Evolutionary conservation across 1,284 basidiomycete species (phyloP).

Genomic region (Entoloma clypeatum): DNA sequence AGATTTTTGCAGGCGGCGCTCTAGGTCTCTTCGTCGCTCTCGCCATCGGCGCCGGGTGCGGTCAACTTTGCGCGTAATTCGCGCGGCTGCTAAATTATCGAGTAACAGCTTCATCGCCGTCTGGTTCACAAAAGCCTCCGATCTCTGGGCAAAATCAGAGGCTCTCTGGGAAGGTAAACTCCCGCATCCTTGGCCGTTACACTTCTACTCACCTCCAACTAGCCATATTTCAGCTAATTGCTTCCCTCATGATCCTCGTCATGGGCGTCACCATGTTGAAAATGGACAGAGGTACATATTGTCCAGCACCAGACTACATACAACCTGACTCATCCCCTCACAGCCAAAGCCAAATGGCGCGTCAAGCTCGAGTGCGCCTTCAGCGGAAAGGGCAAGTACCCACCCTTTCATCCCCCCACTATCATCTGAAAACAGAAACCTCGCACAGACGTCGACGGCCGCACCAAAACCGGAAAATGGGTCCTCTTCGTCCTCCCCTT

Average conservation of each 20-base stretch:
- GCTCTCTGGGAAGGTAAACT: conserved; percentile 60
- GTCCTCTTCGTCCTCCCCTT: conserved; percentile 84
- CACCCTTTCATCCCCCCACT: neutral
- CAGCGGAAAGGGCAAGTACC: conserved; percentile 46
- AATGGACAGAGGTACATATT: conserved; percentile 48
- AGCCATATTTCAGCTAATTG: conserved; percentile 82
- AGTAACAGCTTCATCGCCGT: conserved; percentile 61
- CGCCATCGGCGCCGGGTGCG: conserved; percentile 66
- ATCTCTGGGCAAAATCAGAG: conserved; percentile 75
- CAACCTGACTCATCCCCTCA: neutral
- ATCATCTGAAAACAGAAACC: neutral
- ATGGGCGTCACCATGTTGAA: conserved; percentile 80
- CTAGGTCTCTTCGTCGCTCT: conserved; percentile 76
- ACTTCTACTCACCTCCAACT: conserved; percentile 30
- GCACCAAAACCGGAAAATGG: conserved; percentile 67
- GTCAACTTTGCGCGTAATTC: too few species aligned
- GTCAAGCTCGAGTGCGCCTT: conserved; percentile 83
- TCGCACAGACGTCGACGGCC: conserved; percentile 36
- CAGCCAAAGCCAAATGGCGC: conserved; percentile 85
- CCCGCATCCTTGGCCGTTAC: neutral
- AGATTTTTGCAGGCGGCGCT: conserved; percentile 80
- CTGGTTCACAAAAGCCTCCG: conserved; percentile 74
- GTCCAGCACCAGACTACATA: neutral
- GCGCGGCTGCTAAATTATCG: neutral
- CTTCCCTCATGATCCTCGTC: conserved; percentile 76